phyloP scores from a whole-genome alignment of 1,284 basidiomycete genomes.

The Prillingera fragicola region DNA sequence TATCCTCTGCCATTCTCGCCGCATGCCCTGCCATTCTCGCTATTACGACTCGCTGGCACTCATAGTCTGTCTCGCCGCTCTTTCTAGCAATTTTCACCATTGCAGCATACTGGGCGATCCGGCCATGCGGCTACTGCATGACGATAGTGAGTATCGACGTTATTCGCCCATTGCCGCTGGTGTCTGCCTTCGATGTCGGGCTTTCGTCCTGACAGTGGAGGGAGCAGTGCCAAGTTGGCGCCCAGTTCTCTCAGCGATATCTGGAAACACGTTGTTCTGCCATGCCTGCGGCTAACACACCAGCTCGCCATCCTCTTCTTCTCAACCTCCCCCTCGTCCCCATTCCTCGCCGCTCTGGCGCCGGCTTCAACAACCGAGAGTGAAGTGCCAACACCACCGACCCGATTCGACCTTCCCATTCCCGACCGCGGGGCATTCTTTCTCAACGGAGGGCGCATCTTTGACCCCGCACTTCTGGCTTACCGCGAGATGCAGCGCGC shows the following conservation, averaged over 20 bases:
- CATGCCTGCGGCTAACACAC: background rate
- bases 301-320: slow-evolving; percentile 37
- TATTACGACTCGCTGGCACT: background rate
- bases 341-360: slow-evolving; percentile 25
- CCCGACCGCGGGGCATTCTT: slow-evolving; percentile 30
- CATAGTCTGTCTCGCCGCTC: slow-evolving; percentile 30
- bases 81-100: slow-evolving; percentile 24
- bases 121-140: slow-evolving; percentile 37
- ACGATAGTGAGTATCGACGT: slow-evolving; percentile 22
- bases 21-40: background rate
- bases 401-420: slow-evolving; percentile 15
- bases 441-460: slow-evolving; percentile 27
- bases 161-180: background rate
- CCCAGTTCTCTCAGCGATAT: background rate
- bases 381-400: background rate
- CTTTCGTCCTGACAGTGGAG: background rate
- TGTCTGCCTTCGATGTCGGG: background rate
- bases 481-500: slow-evolving; percentile 21
- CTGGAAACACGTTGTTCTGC: background rate
- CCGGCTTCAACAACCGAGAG: background rate
- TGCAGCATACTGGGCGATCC: slow-evolving; percentile 25
- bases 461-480: slow-evolving; percentile 33
- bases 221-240: background rate
- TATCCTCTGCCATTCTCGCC: too few species aligned
- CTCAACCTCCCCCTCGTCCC: slow-evolving; percentile 37